phyloP scores from a whole-genome alignment of 441 rosid species.

The Pelargonium cotyledonis region DNA sequence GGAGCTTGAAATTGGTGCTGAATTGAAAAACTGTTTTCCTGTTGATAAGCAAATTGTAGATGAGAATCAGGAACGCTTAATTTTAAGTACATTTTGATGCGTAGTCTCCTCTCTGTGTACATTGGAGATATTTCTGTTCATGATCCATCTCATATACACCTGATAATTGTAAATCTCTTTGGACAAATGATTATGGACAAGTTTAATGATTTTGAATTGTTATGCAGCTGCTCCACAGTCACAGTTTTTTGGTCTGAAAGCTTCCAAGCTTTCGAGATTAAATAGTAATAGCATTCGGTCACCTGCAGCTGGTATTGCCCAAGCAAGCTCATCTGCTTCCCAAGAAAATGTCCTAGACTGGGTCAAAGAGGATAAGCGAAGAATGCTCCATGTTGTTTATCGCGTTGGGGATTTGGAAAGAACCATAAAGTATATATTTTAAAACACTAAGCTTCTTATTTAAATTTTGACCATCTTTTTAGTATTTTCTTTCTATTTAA shows the following conservation, averaged over 20 bases:
- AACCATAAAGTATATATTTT: conserved; percentile 55
- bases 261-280: neutral
- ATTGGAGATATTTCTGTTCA: neutral
- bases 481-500: neutral
- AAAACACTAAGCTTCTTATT: neutral
- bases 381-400: conserved; percentile 91
- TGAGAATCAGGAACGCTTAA: neutral
- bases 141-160: neutral
- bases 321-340: conserved; percentile 23
- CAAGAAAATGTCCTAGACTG: conserved; percentile 61
- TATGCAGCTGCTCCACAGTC: neutral
- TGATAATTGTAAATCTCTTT: neutral
- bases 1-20: neutral
- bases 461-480: neutral
- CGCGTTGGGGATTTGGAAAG: conserved; percentile 89
- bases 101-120: neutral
- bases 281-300: neutral
- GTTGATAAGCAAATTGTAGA: neutral
- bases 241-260: neutral
- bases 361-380: conserved; percentile 74
- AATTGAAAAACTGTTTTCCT: neutral
- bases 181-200: neutral
- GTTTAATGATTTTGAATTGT: neutral
- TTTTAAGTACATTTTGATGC: too few species aligned
- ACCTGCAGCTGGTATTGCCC: neutral